Base-by-base conservation (phyloP, 2,329 filamentous ascomycete genomes). In the Tolypocladium guangdongense region DNA sequence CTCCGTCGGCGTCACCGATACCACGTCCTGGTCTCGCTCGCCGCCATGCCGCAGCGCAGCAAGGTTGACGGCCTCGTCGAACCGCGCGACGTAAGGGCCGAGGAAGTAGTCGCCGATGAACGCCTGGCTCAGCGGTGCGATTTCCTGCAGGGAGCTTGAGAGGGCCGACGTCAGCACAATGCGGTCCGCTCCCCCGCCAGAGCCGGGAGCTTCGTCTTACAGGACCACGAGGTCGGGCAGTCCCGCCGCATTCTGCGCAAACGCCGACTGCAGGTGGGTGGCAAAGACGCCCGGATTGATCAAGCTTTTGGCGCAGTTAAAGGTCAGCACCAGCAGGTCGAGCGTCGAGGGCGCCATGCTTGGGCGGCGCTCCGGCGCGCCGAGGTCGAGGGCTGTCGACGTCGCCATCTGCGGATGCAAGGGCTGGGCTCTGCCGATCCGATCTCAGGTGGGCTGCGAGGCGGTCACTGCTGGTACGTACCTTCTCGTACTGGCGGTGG, bases 71-170 rank as follows among this genome's bases (percentile, higher is more conserved):
- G 88, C 87, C 55, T 85, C 76, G 49, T 80, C 77, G 66, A 93
- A 86, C 32, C 80, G 78, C 54, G 82, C 74, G 61, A 93, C 83
- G 68, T 95, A 97, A 0, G 87, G 83, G 30, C 77, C 77, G 37
- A 97, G 72, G 59, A 88, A 87, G 22, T 87, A 86, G 38, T 88
- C 87, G 33, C 92, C 92, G 47, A 96, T 84, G 67, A 97, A 95
- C 27, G 88, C 83, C 63, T 90, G 83, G 51, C 86, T 80, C 50
- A 97, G 78, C 0, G 93, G 93, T 11, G 91, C 87, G 56, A 96
- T 78, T 71, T 99, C 93, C 70, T 99, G 91, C 20, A 99, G 78
- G 77, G 90, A 90, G 75, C 67, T 86, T 50, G 27, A 10, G 11
- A 14, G 6, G 6, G 4, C 18, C 49, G n/a, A 36, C 3, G 49